phyloP scores from a whole-genome alignment of 805 yeast genomes.

The Starmerella asiatica region DNA sequence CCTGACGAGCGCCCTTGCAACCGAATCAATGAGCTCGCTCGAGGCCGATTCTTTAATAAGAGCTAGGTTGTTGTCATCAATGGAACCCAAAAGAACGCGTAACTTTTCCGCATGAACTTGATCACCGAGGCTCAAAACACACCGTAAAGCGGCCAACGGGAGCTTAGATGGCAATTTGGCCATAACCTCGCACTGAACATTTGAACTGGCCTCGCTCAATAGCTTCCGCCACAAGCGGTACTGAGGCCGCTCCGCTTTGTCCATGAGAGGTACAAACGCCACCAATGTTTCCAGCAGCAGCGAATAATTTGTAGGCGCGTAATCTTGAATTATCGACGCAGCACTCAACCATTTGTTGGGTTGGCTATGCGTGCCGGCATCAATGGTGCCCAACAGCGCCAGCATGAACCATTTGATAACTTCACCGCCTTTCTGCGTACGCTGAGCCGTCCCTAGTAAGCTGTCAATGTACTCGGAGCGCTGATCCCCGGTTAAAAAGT shows the following conservation, averaged over 20 bases:
- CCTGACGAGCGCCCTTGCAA: slow-evolving; percentile 1
- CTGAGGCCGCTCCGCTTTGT: background rate
- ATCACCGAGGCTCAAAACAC: background rate
- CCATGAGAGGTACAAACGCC: slow-evolving; percentile 4
- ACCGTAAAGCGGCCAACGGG: background rate
- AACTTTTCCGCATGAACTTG: background rate
- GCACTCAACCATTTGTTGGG: background rate
- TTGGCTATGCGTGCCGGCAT: slow-evolving; percentile 6
- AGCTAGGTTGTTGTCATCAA: background rate
- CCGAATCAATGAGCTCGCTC: slow-evolving; percentile 1
- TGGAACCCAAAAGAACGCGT: slow-evolving; percentile 1
- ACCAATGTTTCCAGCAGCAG: background rate
- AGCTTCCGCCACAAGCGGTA: slow-evolving; percentile 2
- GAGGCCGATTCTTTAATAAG: background rate
- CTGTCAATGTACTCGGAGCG: slow-evolving; percentile 2
- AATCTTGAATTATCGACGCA: background rate
- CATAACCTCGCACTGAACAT: background rate
- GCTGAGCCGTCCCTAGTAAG: background rate
- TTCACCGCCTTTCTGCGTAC: background rate
- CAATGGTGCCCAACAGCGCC: slow-evolving; percentile 4
- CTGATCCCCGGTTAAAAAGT: background rate
- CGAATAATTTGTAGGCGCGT: background rate
- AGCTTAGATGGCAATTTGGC: background rate
- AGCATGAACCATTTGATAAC: background rate
- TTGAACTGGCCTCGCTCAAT: background rate